Evolutionary conservation across 2,329 filamentous ascomycete species (phyloP).

Genomic region (Xylariales sp.): DNA sequence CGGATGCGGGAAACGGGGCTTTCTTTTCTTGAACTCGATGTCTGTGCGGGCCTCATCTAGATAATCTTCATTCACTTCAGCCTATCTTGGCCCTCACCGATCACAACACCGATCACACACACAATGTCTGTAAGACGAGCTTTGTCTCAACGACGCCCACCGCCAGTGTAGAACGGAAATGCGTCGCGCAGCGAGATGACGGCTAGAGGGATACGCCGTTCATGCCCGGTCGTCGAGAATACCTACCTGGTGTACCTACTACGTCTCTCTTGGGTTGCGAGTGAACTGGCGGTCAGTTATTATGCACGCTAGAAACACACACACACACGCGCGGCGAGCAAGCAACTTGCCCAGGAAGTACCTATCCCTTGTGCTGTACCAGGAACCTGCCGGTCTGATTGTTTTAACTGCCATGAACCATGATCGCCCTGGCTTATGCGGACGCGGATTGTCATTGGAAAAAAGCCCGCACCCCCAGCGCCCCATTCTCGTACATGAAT

Average conservation of each 20-base stretch:
- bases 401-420: conserved; percentile 55
- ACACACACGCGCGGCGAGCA: conserved; percentile 28
- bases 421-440: conserved; percentile 52
- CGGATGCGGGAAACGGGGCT: conserved; percentile 47
- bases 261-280: conserved; percentile 43
- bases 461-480: conserved; percentile 39
- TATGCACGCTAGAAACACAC: conserved; percentile 47
- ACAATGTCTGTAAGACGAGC: conserved; percentile 43
- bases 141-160: conserved; percentile 34
- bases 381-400: conserved; percentile 47
- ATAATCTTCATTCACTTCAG: conserved; percentile 34
- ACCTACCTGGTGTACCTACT: conserved; percentile 7
- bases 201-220: conserved; percentile 39
- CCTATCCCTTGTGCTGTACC: conserved; percentile 44
- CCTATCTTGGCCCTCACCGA: conserved; percentile 40
- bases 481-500: conserved; percentile 46
- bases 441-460: conserved; percentile 37
- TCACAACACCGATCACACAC: conserved; percentile 45
- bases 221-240: conserved; percentile 47
- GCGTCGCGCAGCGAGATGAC: conserved; percentile 34
- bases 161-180: conserved; percentile 27
- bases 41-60: conserved; percentile 49
- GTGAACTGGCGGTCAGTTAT: conserved; percentile 64
- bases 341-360: conserved; percentile 40
- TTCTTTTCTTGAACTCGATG: conserved; percentile 47